These are phyloP conservation scores for Rubia tinctorum DNA, from an alignment of 305 asterid species.

Conservation along the genomic window DNA sequence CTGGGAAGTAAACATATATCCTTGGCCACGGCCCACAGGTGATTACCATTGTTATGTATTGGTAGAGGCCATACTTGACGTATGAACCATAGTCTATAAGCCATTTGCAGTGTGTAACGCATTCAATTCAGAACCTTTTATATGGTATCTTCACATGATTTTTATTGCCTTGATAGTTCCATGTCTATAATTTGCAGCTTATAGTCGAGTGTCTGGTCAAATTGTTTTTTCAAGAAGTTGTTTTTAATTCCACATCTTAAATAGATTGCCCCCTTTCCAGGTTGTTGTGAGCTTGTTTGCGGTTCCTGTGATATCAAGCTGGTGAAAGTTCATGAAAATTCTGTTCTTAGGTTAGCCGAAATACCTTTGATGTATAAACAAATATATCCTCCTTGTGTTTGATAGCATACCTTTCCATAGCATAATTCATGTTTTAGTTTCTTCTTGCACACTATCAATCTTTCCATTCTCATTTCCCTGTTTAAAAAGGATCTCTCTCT, in stretches of 20 bases:
- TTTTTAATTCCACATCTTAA: not conserved
- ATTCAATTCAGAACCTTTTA: not conserved
- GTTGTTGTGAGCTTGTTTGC: slow-evolving; percentile 57
- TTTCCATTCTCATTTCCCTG: not conserved
- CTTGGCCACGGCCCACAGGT: not conserved
- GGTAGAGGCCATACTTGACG: not conserved
- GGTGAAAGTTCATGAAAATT: slow-evolving; percentile 80
- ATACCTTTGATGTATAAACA: not conserved
- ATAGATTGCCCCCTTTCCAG: slow-evolving; percentile 30
- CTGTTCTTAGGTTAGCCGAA: slow-evolving; percentile 54
- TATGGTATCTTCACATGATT: not conserved
- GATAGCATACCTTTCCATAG: not conserved
- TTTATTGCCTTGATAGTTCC: not conserved
- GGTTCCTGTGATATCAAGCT: slow-evolving; percentile 83
- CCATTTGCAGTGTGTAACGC: not conserved
- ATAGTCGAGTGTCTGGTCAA: not conserved
- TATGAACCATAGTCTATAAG: not conserved
- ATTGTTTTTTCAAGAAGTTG: not conserved
- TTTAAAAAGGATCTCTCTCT: not conserved
- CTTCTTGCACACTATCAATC: not conserved
- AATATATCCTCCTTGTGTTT: not conserved
- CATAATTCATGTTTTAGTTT: not conserved
- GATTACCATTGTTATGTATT: not conserved
- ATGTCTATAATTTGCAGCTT: not conserved
- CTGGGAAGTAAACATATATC: not conserved